Evolutionary conservation across 345 rosid species (phyloP).

Genomic region (Gossypium mustelinum): DNA sequence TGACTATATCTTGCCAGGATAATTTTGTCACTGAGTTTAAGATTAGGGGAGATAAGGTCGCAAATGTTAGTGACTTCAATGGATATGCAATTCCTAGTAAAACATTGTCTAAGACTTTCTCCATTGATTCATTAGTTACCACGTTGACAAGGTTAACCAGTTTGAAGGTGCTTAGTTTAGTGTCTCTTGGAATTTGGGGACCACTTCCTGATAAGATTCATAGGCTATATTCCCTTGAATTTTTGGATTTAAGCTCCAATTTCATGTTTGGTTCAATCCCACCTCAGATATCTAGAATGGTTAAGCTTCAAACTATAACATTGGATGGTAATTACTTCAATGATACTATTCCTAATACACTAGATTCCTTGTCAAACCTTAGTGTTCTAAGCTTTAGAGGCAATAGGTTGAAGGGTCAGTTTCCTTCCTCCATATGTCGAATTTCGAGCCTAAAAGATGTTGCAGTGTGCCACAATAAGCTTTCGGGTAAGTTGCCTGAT

Average conservation of each 20-base stretch:
- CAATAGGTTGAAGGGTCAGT: conserved; percentile 60
- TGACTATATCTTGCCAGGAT: conserved; percentile 59
- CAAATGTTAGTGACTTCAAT: conserved; percentile 49
- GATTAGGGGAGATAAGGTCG: conserved; percentile 69
- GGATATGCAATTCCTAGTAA: conserved; percentile 57
- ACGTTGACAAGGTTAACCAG: conserved; percentile 78
- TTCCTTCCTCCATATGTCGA: conserved; percentile 65
- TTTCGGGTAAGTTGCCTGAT: conserved; percentile 80
- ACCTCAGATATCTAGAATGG: conserved; percentile 65
- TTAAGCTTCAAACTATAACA: conserved; percentile 57
- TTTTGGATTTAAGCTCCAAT: conserved; percentile 88
- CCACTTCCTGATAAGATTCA: conserved; percentile 80
- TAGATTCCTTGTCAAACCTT: conserved; percentile 62
- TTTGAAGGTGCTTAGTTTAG: conserved; percentile 72
- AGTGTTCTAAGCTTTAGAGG: conserved; percentile 61
- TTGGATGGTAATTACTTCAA: conserved; percentile 72
- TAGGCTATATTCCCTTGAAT: conserved; percentile 64
- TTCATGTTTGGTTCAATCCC: conserved; percentile 74
- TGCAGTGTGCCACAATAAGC: conserved; percentile 69
- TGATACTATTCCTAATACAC: conserved; percentile 62
- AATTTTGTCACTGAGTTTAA: conserved; percentile 67
- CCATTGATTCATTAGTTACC: conserved; percentile 77
- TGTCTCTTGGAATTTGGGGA: conserved; percentile 91
- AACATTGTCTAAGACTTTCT: conserved; percentile 68
- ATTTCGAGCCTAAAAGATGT: conserved; percentile 58